Evolutionary conservation across 345 rosid genomes (phyloP).

Genomic region (Brassica carinata): DNA sequence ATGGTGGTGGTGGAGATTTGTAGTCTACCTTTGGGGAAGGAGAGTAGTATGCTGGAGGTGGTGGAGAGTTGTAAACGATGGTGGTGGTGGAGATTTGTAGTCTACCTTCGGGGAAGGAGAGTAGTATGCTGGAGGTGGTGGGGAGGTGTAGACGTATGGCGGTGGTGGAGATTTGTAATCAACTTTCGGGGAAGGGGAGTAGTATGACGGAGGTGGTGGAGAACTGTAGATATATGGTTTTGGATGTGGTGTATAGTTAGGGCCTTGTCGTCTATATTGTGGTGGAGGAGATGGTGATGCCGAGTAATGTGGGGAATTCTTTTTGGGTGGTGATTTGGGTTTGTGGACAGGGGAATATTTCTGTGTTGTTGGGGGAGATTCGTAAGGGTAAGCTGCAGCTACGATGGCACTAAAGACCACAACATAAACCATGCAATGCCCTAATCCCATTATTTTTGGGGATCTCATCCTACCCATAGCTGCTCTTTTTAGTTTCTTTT

Average conservation of each 20-base stretch:
- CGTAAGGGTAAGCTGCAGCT: slow-evolving; percentile 25
- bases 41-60: not conserved
- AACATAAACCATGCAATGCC: slow-evolving; percentile 12
- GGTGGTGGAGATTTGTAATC: not conserved
- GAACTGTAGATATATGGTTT: not conserved
- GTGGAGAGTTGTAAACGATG: not conserved
- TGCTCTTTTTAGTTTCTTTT: not conserved
- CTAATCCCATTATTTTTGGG: slow-evolving; percentile 3
- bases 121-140: not conserved
- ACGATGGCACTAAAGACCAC: slow-evolving; percentile 23
- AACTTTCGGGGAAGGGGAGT: not conserved
- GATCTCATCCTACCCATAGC: not conserved
- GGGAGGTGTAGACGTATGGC: not conserved
- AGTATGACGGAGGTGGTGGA: not conserved
- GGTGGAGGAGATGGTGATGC: not conserved
- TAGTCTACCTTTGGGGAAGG: not conserved
- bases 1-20: not conserved
- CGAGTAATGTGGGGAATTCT: slow-evolving; percentile 19
- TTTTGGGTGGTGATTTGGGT: slow-evolving; percentile 26
- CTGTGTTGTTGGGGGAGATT: slow-evolving; percentile 2
- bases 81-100: not conserved
- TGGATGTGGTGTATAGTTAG: slow-evolving; percentile 4
- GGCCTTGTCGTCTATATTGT: not conserved
- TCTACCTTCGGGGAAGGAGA: not conserved
- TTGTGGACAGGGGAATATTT: slow-evolving; percentile 9